Evolutionary conservation across 106 monocot species (phyloP), one percentile per base, ranked within the genome.

Genomic region (Hemerocallis citrina): DNA sequence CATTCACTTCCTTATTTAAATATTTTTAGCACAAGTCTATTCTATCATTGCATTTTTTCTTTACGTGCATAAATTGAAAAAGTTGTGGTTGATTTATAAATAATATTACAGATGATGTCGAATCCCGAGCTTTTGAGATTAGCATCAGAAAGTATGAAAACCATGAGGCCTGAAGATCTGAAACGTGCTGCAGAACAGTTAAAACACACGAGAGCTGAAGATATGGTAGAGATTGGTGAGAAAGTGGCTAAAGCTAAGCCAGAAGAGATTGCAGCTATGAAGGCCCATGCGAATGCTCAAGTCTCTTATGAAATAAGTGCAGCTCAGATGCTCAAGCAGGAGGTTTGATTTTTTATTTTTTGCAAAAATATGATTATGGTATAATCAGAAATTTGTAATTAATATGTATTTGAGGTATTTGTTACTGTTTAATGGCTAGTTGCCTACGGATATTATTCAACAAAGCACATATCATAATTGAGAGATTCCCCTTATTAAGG

Each of bases 101-200:
- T 60, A 16, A 30, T 61, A 63, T 27, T 79, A 41, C 88, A 98
- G 98, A 80, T 98, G 82, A 74, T 92, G 79, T 88, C 98, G 1
- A 98, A 98, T 70, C 98, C 98, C 2, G 85, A 92, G 17, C 64
- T 98, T 19, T 24, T 98, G 61, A 98, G 56, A 63, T 21, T 92
- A 14, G 98, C 98, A 41, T 75, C 85, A 35, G 98, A 92, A 65
- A 85, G 85, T 70, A 88, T 98, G 88, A 84, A 82, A 57, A 91
- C 82, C 64, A 28, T 92, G 76, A 74, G 64, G 28, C 74, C 91
- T 55, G 88, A 88, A 49, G 98, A 98, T 67, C 22, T 98, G 56
- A 79, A 52, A 64, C 72, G 34, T 43, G 98, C 98, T 47, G 85
- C 91, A 9, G 85, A 98, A 48, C 92, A 98, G 40, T 57, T 98